Evolutionary conservation across 805 yeast genomes (phyloP), one percentile per base, ranked within the genome.

Genomic region (Starmerella apicola): DNA sequence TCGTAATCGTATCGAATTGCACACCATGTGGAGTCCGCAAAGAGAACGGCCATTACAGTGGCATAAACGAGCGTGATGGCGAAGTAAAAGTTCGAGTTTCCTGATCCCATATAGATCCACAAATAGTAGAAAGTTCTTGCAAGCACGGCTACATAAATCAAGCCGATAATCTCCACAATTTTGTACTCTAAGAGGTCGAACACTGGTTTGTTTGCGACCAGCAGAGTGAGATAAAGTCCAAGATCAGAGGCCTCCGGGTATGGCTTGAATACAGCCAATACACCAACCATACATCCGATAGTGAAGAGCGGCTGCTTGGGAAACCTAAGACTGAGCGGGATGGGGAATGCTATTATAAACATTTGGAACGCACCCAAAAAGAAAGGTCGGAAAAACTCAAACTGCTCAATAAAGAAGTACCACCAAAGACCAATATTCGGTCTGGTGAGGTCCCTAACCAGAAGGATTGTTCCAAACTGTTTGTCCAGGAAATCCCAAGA

Each of bases 361-460:
- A 86, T 53, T 53, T 85, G 86, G 73, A 86, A 91, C 17, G 85
- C 78, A 9, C 84, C 76, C 29, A 78, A 63, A 65, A 81, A 91
- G 54, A 91, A 85, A 17, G 82, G 76, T 22, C 78, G 70, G 67
- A 88, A 91, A 55, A 76, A 81, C 40, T 80, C 91, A 61, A 91
- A 91, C 74, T 91, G 81, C 60, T 91, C 98, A 31, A 88, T 81
- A 65, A 91, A 91, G 52, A 86, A 76, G 63, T 91, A 91, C 99
- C 99, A 91, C 99, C 99, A 91, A 17, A 91, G 65, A 0, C 98
- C 98, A 49, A 91, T 59, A 60, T 91, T 91, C 21, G 98, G 98
- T 33, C 47, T 36, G 4, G 77, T 68, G 45, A 85, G 73, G 47
- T 83, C 86, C 28, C 68, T 68, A 51, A 82, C 78, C 19, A 65